Conservation (phyloP, 2,329 filamentous ascomycete species). For the Aspergillus sp. region DNA sequence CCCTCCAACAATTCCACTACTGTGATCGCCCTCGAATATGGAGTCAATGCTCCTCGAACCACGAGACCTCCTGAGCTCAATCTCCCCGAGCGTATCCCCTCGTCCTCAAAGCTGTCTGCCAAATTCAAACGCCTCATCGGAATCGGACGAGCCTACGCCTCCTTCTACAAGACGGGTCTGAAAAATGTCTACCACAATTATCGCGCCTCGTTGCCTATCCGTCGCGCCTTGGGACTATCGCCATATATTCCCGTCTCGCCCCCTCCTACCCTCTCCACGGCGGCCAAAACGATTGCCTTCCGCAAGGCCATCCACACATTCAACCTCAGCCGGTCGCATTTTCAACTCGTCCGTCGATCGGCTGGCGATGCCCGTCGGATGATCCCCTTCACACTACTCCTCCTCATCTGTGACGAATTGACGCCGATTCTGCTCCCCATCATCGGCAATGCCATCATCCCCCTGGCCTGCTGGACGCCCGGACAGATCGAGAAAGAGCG, state of each 20-base stretch:
- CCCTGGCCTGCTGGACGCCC: slow-evolving; percentile 78
- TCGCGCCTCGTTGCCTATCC: slow-evolving; percentile 27
- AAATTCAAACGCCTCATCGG: too few relatives aligned
- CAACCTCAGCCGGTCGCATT: slow-evolving; percentile 58
- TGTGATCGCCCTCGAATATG: slow-evolving; percentile 9
- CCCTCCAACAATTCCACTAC: slow-evolving; percentile 14
- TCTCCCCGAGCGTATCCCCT: too few relatives aligned
- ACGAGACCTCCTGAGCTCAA: too few relatives aligned
- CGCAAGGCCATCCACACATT: slow-evolving; percentile 7
- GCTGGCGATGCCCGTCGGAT: slow-evolving; percentile 70
- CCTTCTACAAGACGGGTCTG: slow-evolving; percentile 84
- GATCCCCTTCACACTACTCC: slow-evolving; percentile 69
- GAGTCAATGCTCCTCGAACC: too few relatives aligned
- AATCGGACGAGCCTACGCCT: too few relatives aligned
- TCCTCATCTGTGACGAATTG: slow-evolving; percentile 79
- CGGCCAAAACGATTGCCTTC: slow-evolving; percentile 5
- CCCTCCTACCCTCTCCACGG: slow-evolving; percentile 8
- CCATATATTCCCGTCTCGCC: slow-evolving; percentile 30
- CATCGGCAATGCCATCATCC: slow-evolving; percentile 65
- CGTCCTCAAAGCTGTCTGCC: too few relatives aligned
- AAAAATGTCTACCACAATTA: slow-evolving; percentile 68
- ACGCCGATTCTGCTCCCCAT: slow-evolving; percentile 73
- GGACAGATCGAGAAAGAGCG: slow-evolving; percentile 60
- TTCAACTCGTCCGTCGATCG: slow-evolving; percentile 65
- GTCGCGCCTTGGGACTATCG: slow-evolving; percentile 24